phyloP scores from a whole-genome alignment of 345 rosid genomes.

The Camelina neglecta region DNA sequence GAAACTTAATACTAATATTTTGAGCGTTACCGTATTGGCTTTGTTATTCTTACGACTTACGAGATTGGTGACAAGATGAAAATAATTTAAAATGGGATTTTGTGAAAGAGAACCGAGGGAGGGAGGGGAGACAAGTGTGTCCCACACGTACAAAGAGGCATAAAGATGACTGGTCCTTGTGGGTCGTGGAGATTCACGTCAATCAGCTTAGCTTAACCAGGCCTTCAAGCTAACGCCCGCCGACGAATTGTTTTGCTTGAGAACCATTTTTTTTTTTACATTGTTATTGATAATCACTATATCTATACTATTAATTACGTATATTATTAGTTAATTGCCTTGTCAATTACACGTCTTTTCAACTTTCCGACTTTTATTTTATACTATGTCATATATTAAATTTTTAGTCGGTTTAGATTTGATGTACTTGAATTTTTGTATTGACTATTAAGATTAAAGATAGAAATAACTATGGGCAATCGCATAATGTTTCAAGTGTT shows the following conservation, averaged over 20 bases:
- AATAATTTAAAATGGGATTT: background rate
- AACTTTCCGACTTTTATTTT: constrained; percentile 15
- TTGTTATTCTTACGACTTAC: background rate
- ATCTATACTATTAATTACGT: constrained; percentile 21
- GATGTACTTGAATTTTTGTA: background rate
- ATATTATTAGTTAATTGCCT: constrained; percentile 23
- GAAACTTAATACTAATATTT: background rate
- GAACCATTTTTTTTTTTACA: constrained; percentile 11
- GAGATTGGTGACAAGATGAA: constrained; percentile 18
- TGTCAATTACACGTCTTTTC: constrained; percentile 25
- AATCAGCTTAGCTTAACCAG: constrained; percentile 38
- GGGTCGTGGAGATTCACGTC: constrained; percentile 37
- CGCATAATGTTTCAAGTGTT: background rate
- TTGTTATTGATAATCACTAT: constrained; percentile 22
- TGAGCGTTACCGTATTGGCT: background rate
- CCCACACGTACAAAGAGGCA: constrained; percentile 32
- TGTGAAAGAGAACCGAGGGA: constrained; percentile 3
- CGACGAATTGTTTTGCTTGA: constrained; percentile 25
- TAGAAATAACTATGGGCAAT: background rate
- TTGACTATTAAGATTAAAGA: background rate
- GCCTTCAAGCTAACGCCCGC: constrained; percentile 37
- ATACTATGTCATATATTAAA: background rate
- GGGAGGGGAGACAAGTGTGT: constrained; percentile 32
- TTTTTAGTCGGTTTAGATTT: background rate
- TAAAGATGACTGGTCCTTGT: constrained; percentile 29